A percentile compares a stretch with the other conserved stretches of the same genome.
These are phyloP conservation scores for Castanea crenata DNA, from an alignment of 306 rosid genomes.

Conservation along the genomic window DNA sequence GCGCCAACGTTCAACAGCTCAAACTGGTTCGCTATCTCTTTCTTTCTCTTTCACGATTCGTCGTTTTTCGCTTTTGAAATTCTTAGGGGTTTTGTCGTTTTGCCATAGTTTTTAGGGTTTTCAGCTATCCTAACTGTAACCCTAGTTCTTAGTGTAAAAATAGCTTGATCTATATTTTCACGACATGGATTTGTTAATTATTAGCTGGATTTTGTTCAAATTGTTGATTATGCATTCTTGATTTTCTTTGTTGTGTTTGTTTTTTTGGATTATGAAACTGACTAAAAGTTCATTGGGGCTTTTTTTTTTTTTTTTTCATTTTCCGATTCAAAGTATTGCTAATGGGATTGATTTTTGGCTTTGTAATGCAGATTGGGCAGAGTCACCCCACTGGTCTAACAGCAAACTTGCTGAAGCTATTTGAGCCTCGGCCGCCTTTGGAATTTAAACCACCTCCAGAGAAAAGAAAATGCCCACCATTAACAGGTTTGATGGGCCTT, in stretches of 20 bases:
- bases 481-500: constrained; percentile 48
- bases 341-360: neutral
- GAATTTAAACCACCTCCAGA: constrained; percentile 97
- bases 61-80: neutral
- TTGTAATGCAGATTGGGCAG: constrained; percentile 83
- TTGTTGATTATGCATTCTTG: neutral
- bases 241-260: neutral
- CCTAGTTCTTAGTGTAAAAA: neutral
- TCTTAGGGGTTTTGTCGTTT: neutral
- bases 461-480: constrained; percentile 85
- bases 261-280: neutral
- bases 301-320: neutral
- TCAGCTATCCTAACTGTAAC: neutral
- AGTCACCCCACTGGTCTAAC: constrained; percentile 99
- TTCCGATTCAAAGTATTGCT: neutral
- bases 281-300: no score
- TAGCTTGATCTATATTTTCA: neutral
- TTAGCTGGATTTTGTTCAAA: neutral
- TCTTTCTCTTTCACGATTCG: neutral
- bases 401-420: constrained; percentile 80
- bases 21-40: constrained; percentile 56
- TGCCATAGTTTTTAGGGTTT: constrained; percentile 29
- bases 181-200: neutral
- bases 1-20: constrained; percentile 96
- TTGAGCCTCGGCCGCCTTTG: constrained; percentile 95